Evolutionary conservation across 176 grass and related monocot species (phyloP), one percentile per base, ranked within the genome.

Genomic region (Bothriochloa decipiens): DNA sequence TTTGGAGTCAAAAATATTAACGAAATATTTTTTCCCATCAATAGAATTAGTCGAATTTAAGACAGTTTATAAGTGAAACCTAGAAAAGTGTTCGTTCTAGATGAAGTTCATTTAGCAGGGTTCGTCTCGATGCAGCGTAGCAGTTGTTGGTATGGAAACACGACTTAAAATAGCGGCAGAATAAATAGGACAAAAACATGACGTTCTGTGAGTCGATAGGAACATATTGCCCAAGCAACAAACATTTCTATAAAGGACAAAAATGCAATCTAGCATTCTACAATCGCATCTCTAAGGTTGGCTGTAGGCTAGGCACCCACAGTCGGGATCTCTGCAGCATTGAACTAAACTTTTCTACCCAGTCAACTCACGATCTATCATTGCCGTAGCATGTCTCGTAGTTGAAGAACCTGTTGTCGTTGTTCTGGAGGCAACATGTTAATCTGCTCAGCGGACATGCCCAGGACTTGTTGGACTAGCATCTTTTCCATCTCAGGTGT

Each of bases 321-420:
- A 26, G 6, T 26, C n/a, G 75, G 46, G n/a, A 26, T 68, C 36
- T 18, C 36, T 23, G 28, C 64, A 11, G 28, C 72, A 52, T 13
- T 49, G 32, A 76, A 82, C 53, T 45, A 69, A 76, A 52, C 46
- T 82, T 33, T 66, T 68, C 57, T 26, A 7, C 58, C 4, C 17
- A 17, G 28, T 28, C 65, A 85, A 74, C 74, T 63, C 25, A 25
- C 11, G 16, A 10, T 9, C 23, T 41, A 78, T 85, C 75, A 88
- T 36, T 42, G 66, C 58, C 91, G 88, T 23, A 99, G 90, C 93
- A 99, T 96, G 5, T 99, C 96, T 27, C 91, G 91, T 32, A 99
- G 82, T 46, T 99, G 96, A 94, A 99, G 83, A 41, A 99, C 96
- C 77, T 99, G 96, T 26, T 96, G 91, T 35, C 93, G 87, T 84